Base-by-base conservation (phyloP, 176 grass and related monocot genomes). In the Triticum urartu region DNA sequence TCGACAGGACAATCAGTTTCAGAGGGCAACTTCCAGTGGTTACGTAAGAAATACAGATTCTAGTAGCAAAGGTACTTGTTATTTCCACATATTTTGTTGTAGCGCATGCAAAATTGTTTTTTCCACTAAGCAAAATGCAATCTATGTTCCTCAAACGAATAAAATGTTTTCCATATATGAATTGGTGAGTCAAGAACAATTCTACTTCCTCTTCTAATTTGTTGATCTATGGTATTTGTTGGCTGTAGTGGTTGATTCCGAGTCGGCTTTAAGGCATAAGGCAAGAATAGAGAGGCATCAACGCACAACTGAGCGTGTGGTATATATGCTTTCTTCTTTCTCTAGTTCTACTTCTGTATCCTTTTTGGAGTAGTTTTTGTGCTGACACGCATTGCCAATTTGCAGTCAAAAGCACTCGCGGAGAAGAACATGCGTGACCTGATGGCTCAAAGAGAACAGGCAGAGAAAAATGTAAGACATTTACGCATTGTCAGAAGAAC, bases 281-380 rank as follows among this genome's bases (percentile, higher is more conserved):
- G 97, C 97, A 84, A 99, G 90, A 80, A 35, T 99, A 71, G 94
- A 99, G 85, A 94, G 97, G 80, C 90, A 99, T 86, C 97, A 94
- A 45, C 89, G 97, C 65, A 99, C 92, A 64, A 10, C 86, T 71
- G 97, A 99, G 86, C 94, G 97, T 60, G 97, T 88, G 77, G 97
- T 99, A 92, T 84, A 11, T 11, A 42, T 42, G 9, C 2, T 45
- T 45, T 82, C 65, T 75, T 45, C 5, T 67, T 35, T 47, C 20
- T 48, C 83, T 20, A 34, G 7, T 84, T 81, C 9, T 33, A 78
- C 58, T 33, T 26, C 4, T 81, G 48, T 9, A n/a, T 48, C 1
- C 72, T 33, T 78, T 47, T 81, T 25, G 22, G 20, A 54, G 8
- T 72, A 22, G 7, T 66, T 67, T 67, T 86, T 4, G 2, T 86